phyloP scores from a whole-genome alignment of 192 early-diverging fungal species.

The Coemansia sp. region DNA sequence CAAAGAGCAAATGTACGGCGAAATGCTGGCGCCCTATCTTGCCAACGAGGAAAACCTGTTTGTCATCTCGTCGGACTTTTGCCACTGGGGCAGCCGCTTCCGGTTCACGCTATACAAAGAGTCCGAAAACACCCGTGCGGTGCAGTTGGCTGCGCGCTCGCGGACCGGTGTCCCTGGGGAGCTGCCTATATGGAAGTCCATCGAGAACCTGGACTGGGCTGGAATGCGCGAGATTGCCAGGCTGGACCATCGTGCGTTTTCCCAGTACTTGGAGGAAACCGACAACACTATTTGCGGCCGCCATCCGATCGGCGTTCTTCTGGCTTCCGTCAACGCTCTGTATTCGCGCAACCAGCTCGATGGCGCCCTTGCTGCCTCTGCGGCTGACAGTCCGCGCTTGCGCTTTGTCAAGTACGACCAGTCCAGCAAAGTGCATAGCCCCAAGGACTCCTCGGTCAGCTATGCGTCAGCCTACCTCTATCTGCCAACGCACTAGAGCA shows the following conservation, averaged over 20 bases:
- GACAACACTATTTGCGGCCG: conserved; percentile 95
- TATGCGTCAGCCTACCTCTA: conserved; percentile 66
- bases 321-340: conserved; percentile 62
- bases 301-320: conserved; percentile 81
- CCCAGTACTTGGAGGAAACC: conserved; percentile 70
- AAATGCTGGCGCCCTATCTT: conserved; percentile 74
- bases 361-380: background rate
- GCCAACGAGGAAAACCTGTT: conserved; percentile 70
- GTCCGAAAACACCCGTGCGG: conserved; percentile 10
- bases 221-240: conserved; percentile 79
- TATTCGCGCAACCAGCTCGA: conserved; percentile 11
- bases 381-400: conserved; percentile 26
- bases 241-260: conserved; percentile 61
- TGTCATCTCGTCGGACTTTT: conserved; percentile 96
- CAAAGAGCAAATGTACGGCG: conserved; percentile 68
- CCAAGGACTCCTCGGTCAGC: conserved; percentile 72
- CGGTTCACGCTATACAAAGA: conserved; percentile 67
- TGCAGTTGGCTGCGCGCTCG: conserved; percentile 9
- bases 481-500: conserved; percentile 2
- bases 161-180: background rate
- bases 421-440: conserved; percentile 60
- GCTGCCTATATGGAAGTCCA: conserved; percentile 73
- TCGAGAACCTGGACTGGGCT: conserved; percentile 72
- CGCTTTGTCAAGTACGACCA: conserved; percentile 87
- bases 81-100: conserved; percentile 95